Evolutionary conservation across 2,329 filamentous ascomycete genomes (phyloP).

Genomic region (Biscogniauxia mediterranea): DNA sequence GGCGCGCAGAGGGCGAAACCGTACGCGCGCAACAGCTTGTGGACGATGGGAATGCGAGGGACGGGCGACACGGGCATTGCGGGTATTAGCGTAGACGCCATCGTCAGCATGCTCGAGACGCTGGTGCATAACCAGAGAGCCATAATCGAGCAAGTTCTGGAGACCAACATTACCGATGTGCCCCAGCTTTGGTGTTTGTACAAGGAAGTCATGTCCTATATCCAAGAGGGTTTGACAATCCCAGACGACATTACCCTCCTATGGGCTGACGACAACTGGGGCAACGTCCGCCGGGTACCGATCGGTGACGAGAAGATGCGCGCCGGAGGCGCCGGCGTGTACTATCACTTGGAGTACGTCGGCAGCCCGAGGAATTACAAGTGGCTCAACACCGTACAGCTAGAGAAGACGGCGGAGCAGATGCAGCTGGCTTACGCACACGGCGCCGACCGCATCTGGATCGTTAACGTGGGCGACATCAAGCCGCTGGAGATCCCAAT

Average conservation of each 20-base stretch:
- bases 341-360: slow-evolving; percentile 56
- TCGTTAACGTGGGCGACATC: slow-evolving; percentile 64
- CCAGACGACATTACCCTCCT: slow-evolving; percentile 61
- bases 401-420: slow-evolving; percentile 65
- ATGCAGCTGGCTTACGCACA: slow-evolving; percentile 60
- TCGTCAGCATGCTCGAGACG: slow-evolving; percentile 57
- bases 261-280: slow-evolving; percentile 64
- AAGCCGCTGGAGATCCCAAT: slow-evolving; percentile 64
- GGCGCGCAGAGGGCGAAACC: slow-evolving; percentile 64
- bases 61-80: slow-evolving; percentile 62
- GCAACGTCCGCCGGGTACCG: slow-evolving; percentile 58
- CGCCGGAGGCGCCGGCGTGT: slow-evolving; percentile 57
- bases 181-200: slow-evolving; percentile 74
- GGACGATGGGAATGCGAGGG: slow-evolving; percentile 70
- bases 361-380: slow-evolving; percentile 59
- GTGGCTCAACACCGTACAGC: slow-evolving; percentile 65
- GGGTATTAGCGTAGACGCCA: slow-evolving; percentile 53
- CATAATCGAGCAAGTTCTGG: slow-evolving; percentile 57
- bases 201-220: slow-evolving; percentile 71
- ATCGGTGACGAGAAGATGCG: slow-evolving; percentile 51
- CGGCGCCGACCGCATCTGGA: slow-evolving; percentile 59
- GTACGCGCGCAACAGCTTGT: slow-evolving; percentile 62
- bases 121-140: slow-evolving; percentile 60
- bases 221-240: slow-evolving; percentile 59
- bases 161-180: slow-evolving; percentile 49